Base-by-base conservation (phyloP, 208 protist genomes). In the Crithidia expoeki region DNA sequence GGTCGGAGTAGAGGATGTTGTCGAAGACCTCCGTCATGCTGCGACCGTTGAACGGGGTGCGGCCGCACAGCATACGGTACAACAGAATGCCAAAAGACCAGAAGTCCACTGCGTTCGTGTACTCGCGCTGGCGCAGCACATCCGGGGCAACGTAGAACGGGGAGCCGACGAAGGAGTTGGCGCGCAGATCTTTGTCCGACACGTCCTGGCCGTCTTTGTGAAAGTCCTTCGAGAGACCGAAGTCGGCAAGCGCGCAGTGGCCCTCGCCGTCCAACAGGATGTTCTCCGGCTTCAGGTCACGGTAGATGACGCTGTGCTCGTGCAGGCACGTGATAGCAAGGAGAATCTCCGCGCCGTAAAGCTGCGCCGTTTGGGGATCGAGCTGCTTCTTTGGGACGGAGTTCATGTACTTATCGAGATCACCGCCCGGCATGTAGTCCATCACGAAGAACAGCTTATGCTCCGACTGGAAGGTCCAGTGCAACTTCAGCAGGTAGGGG, bases 41-140 rank as follows among this genome's bases (percentile, higher is more conserved):
- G 60, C 93, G 93, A 42, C 94, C 88, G 60, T 83, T 98, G 78
- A 99, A 99, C 19, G 97, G 97, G 40, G 95, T 86, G 50, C 95
- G 89, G 34, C 96, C 97, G 68, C 94, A 92, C 25, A 99, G 74
- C 96, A 99, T 98, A 73, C 98, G 96, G 84, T 98, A 99, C n/a
- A 98, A 80, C 12, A 99, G 69, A 59, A 98, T 97, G 49, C 98
- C 98, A 79, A 98, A 98, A 16, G 93, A 96, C 98, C 98, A 99
- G 85, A 97, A 99, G 79, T 99, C 98, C 9, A 99, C 95, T 7
- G 95, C 92, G 67, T 97, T 98, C 17, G 97, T 98, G 89, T 99
- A 98, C 49, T 96, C 94, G 38, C 85, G 84, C 33, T 96, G 90
- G 42, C 86, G 82, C 23, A 99, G 83, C 55, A 99, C 94, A 79